phyloP scores from a whole-genome alignment of 2,329 filamentous ascomycete species.

The Fusarium anthophilum region DNA sequence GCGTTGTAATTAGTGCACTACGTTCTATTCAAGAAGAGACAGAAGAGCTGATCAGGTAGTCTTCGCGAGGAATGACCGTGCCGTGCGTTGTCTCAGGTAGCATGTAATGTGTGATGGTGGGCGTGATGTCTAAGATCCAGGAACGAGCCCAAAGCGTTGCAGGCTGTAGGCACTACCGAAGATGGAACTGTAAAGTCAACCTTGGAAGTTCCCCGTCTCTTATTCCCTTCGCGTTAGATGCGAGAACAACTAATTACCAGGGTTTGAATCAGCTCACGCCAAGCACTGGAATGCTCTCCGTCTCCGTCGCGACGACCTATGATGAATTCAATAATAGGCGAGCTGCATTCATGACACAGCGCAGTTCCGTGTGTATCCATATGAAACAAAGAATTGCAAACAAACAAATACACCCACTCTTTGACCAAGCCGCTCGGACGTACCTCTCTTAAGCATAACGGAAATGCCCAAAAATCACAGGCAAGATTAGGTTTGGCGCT shows the following conservation, averaged over 20 bases:
- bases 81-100: background rate
- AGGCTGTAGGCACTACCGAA: slow-evolving; percentile 6
- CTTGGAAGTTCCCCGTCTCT: background rate
- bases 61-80: background rate
- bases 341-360: slow-evolving; percentile 17
- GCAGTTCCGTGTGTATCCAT: background rate
- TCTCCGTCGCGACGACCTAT: background rate
- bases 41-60: background rate
- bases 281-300: background rate
- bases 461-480: background rate
- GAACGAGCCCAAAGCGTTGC: background rate
- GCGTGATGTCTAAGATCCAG: background rate
- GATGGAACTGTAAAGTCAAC: background rate
- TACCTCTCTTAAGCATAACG: background rate
- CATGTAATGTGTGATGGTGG: background rate
- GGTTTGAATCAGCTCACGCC: background rate
- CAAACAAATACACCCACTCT: background rate
- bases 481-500: slow-evolving; percentile 11
- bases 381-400: background rate
- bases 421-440: background rate
- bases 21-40: background rate
- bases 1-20: background rate
- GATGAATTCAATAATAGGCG: slow-evolving; percentile 18
- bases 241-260: background rate
- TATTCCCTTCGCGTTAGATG: background rate